Conservation (phyloP, 2,329 filamentous ascomycete species). For the Microdochium nivale region DNA sequence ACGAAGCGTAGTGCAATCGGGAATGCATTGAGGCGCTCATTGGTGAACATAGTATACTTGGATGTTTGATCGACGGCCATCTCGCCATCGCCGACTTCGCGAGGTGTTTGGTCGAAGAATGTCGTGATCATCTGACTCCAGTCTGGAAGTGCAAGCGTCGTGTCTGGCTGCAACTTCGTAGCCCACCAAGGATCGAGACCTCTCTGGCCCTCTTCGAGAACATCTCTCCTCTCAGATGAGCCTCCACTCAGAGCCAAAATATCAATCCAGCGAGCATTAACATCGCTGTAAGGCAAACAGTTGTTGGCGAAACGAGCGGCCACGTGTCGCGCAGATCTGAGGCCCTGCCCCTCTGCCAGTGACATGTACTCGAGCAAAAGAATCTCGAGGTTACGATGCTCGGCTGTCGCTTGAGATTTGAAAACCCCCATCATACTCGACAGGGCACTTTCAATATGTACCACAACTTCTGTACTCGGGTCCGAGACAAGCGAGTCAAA, state of each 20-base stretch:
- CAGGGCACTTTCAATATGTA: slow-evolving; percentile 83
- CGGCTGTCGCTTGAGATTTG: slow-evolving; percentile 17
- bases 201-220: slow-evolving; percentile 81
- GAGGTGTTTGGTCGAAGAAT: slow-evolving; percentile 32
- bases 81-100: slow-evolving; percentile 14
- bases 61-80: slow-evolving; percentile 31
- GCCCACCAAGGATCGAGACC: slow-evolving; percentile 64
- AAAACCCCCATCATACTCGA: slow-evolving; percentile 58
- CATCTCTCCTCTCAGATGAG: slow-evolving; percentile 64
- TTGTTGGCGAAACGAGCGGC: slow-evolving; percentile 85
- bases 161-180: slow-evolving; percentile 21
- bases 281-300: slow-evolving; percentile 71
- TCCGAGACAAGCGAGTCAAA: slow-evolving; percentile 80
- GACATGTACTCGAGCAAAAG: slow-evolving; percentile 64
- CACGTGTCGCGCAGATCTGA: slow-evolving; percentile 72
- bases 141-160: slow-evolving; percentile 31
- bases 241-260: slow-evolving; percentile 68
- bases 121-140: slow-evolving; percentile 41
- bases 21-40: slow-evolving; percentile 46
- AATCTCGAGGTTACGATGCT: slow-evolving; percentile 27
- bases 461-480: slow-evolving; percentile 62
- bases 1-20: slow-evolving; percentile 63
- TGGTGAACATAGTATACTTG: slow-evolving; percentile 26
- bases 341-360: slow-evolving; percentile 37
- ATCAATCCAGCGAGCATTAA: slow-evolving; percentile 79